Evolutionary conservation across 148 eudicot species (phyloP), one percentile per base, ranked within the genome.

Genomic region (Hydrangea macrophylla): DNA sequence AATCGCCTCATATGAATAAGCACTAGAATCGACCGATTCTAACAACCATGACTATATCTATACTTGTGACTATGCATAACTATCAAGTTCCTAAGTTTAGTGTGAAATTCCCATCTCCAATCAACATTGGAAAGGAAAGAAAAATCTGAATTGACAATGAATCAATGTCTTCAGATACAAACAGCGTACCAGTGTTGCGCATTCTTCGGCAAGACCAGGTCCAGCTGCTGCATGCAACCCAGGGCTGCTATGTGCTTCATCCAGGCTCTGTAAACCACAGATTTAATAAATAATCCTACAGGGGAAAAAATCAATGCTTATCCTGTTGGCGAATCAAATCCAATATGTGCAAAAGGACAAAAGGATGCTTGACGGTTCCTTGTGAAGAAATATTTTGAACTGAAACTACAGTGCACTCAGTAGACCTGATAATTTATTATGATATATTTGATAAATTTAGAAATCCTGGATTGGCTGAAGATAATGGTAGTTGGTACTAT

Each of bases 171-270:
- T n/a, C n/a, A n/a, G n/a, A n/a, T n/a, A n/a, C n/a, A n/a, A 9
- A 59, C 44, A n/a, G 58, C 84, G 65, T 83, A 95, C 99, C 82
- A 95, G 65, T 51, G 93, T 75, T 42, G 96, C 88, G 84, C 93
- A 91, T 79, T 95, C 97, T 81, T 95, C 99, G 56, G 97, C 96
- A 63, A 95, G 87, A 69, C 85, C 99, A 77, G 97, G 93, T 68
- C 99, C 99, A 70, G 99, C 97, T 69, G 97, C 96, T 78, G 84
- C 93, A 84, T 91, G 93, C 82, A 95, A 80, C 69, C 99, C 99
- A 75, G 96, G 88, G 78, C 96, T 95, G 82, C 97, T 91, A 80
- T 95, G 88, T 31, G 90, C 93, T 83, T 95, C 99, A 74, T 95
- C 99, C 73, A 95, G 71, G 76, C 81, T 91, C 99, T 94, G 88